These are phyloP conservation scores for Picea mariana DNA, from an alignment of 83 land plant genomes.

Conservation along the genomic window DNA sequence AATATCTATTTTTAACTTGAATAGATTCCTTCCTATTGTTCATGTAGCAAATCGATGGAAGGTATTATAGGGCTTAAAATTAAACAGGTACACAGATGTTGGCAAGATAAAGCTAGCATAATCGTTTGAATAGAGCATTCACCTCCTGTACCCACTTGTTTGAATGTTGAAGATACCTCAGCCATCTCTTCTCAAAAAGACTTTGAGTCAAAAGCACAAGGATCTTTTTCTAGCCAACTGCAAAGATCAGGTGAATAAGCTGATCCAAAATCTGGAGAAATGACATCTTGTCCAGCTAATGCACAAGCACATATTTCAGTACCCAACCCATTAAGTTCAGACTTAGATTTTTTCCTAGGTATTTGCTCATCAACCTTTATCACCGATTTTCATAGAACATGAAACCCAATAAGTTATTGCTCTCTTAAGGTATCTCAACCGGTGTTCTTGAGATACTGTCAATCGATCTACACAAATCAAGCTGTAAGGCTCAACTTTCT, in stretches of 20 bases:
- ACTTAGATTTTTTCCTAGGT: neutral
- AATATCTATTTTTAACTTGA: no score
- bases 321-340: neutral
- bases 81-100: neutral
- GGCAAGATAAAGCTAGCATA: constrained; percentile 1
- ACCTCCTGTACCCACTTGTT: neutral
- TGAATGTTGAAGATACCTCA: neutral
- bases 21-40: neutral
- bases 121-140: neutral
- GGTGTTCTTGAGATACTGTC: neutral
- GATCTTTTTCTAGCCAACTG: neutral
- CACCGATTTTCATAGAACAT: neutral
- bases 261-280: neutral
- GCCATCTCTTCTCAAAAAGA: neutral
- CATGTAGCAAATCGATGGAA: neutral
- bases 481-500: neutral
- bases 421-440: neutral
- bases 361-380: neutral
- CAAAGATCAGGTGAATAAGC: neutral
- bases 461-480: neutral
- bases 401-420: neutral
- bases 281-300: neutral
- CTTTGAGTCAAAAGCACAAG: neutral
- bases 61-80: neutral
- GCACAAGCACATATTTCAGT: neutral